Evolutionary conservation across 306 rosid genomes (phyloP).

Genomic region (Pyrus bretschneideri): DNA sequence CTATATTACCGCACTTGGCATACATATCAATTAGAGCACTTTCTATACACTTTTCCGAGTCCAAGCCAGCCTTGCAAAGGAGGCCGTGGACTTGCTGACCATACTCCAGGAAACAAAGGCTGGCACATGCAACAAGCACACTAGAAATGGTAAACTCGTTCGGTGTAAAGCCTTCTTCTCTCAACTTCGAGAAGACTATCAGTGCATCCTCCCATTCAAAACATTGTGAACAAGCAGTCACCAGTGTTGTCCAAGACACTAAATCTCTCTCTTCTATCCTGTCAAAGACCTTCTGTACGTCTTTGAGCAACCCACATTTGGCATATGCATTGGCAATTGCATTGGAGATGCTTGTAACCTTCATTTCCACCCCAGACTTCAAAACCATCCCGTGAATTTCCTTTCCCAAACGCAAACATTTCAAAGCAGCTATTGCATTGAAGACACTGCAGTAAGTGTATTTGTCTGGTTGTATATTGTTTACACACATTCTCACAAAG

Average conservation of each 20-base stretch:
- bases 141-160: conserved; percentile 61
- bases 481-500: conserved; percentile 46
- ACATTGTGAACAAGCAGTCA: conserved; percentile 57
- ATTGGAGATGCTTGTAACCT: conserved; percentile 37
- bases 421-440: conserved; percentile 51
- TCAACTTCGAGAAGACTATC: conserved; percentile 51
- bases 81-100: conserved; percentile 66
- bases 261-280: conserved; percentile 61
- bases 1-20: conserved; percentile 54
- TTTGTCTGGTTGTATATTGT: conserved; percentile 33
- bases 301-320: conserved; percentile 48
- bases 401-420: conserved; percentile 23
- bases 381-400: conserved; percentile 47
- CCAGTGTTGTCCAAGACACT: conserved; percentile 71
- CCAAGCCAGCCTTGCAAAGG: conserved; percentile 49
- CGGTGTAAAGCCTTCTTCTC: conserved; percentile 43
- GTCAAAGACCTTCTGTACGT: conserved; percentile 44
- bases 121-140: conserved; percentile 53
- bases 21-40: conserved; percentile 72
- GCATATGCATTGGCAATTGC: conserved; percentile 63
- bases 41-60: conserved; percentile 47
- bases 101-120: conserved; percentile 51
- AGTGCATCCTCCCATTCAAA: conserved; percentile 59
- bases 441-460: conserved; percentile 66
- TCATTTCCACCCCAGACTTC: conserved; percentile 38